Evolutionary conservation across 2,329 filamentous ascomycete genomes (phyloP).

Genomic region (Chrysoporthe deuterocubensis): DNA sequence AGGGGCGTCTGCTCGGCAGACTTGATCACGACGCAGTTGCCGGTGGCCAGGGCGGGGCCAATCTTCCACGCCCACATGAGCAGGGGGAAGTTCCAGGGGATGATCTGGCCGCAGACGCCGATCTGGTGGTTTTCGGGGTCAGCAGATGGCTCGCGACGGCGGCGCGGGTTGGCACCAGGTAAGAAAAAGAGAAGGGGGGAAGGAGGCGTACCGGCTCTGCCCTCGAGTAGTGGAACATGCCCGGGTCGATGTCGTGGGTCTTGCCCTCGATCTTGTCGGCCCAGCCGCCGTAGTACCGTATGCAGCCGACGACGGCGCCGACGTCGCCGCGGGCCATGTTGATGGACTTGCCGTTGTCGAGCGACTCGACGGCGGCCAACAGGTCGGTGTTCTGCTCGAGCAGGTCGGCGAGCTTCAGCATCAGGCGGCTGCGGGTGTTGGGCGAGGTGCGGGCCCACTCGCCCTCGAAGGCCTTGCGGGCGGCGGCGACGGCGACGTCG

Average conservation of each 20-base stretch:
- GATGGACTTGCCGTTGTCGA: constrained; percentile 88
- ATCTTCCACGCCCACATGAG: constrained; percentile 76
- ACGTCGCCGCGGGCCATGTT: constrained; percentile 78
- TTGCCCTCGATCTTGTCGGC: constrained; percentile 91
- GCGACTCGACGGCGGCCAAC: constrained; percentile 80
- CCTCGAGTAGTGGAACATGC: constrained; percentile 83
- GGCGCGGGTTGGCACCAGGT: too few species aligned
- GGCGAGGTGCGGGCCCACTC: constrained; percentile 71
- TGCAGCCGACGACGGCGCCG: constrained; percentile 65
- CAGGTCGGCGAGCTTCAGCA: constrained; percentile 79
- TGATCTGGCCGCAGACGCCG: constrained; percentile 81
- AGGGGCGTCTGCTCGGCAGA: constrained; percentile 66
- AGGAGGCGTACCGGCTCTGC: constrained; percentile 66
- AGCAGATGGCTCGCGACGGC: not conserved
- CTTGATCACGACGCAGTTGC: constrained; percentile 65
- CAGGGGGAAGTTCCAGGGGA: constrained; percentile 76
- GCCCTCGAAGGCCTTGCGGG: constrained; percentile 83
- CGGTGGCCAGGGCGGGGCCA: constrained; percentile 65
- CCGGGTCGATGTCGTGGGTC: constrained; percentile 77
- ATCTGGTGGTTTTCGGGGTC: constrained; percentile 45
- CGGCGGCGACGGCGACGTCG: constrained; percentile 79
- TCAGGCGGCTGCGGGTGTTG: constrained; percentile 68
- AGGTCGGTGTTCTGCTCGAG: constrained; percentile 77
- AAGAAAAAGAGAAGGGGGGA: too few species aligned
- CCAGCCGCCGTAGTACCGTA: constrained; percentile 90